Evolutionary conservation across 108 stramenopile genomes (phyloP).

Genomic region (Nitzschia palea): DNA sequence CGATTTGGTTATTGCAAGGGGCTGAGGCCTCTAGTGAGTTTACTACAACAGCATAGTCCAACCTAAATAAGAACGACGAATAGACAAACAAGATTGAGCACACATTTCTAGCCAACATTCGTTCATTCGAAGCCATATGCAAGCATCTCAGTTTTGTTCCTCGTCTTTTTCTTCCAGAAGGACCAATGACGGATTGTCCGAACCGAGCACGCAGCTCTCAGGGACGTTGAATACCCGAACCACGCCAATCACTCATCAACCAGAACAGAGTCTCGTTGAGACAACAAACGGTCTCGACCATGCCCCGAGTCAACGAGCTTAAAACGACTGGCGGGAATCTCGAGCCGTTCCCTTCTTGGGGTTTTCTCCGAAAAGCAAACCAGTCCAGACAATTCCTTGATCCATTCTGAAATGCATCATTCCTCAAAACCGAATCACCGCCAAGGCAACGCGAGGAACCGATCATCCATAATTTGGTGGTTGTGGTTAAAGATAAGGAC

Average conservation of each 20-base stretch:
- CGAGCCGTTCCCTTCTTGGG: slow-evolving; percentile 22
- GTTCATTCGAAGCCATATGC: no score
- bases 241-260: slow-evolving; percentile 9
- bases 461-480: no score
- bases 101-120: no score
- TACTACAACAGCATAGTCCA: no score
- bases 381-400: background rate
- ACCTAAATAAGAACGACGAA: no score
- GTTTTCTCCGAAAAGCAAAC: slow-evolving; percentile 2
- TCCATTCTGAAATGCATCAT: slow-evolving; percentile 4
- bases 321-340: background rate
- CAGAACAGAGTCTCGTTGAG: background rate
- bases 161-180: slow-evolving; percentile 14
- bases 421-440: slow-evolving; percentile 22
- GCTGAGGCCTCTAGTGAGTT: no score
- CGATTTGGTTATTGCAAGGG: no score
- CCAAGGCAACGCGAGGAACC: slow-evolving; percentile 11
- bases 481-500: background rate
- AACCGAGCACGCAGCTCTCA: slow-evolving; percentile 39
- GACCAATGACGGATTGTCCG: background rate
- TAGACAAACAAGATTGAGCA: no score
- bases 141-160: slow-evolving; percentile 28
- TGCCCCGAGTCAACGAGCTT: background rate
- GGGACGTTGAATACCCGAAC: slow-evolving; percentile 1
- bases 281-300: slow-evolving; percentile 24